Conservation (phyloP, 2,329 filamentous ascomycete species). For the Calonectria honghensis region DNA sequence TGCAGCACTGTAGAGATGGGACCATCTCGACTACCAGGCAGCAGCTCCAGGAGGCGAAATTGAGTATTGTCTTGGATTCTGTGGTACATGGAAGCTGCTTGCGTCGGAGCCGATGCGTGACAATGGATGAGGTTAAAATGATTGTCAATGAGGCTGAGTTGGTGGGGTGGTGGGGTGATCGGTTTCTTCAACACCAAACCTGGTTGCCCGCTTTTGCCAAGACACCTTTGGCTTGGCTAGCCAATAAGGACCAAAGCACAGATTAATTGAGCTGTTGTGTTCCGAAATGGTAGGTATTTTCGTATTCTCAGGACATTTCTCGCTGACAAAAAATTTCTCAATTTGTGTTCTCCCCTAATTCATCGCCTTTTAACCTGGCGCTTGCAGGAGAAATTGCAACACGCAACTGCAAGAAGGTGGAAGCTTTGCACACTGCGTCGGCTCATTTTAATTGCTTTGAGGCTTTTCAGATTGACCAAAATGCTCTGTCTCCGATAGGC, state of each 20-base stretch:
- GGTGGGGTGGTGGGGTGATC: neutral
- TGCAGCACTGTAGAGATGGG: neutral
- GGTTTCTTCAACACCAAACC: neutral
- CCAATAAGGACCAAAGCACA: neutral
- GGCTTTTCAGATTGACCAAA: too few species aligned
- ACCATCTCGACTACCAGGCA: neutral
- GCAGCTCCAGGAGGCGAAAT: neutral
- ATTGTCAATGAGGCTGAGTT: neutral
- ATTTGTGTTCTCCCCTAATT: too few species aligned
- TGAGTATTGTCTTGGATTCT: neutral
- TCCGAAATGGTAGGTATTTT: neutral
- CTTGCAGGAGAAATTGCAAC: too few species aligned
- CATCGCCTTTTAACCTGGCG: too few species aligned
- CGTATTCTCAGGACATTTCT: too few species aligned
- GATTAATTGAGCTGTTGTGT: neutral
- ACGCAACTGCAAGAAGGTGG: too few species aligned
- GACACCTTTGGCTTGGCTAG: neutral
- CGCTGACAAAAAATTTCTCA: too few species aligned
- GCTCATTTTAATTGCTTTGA: too few species aligned
- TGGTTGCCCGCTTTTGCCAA: conserved; percentile 1
- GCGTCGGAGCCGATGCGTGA: neutral
- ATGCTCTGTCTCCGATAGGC: too few species aligned
- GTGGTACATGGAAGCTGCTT: neutral
- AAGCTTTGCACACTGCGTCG: too few species aligned
- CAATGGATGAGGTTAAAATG: neutral